Evolutionary conservation across 441 rosid species (phyloP).

Genomic region (Geranium incanum): DNA sequence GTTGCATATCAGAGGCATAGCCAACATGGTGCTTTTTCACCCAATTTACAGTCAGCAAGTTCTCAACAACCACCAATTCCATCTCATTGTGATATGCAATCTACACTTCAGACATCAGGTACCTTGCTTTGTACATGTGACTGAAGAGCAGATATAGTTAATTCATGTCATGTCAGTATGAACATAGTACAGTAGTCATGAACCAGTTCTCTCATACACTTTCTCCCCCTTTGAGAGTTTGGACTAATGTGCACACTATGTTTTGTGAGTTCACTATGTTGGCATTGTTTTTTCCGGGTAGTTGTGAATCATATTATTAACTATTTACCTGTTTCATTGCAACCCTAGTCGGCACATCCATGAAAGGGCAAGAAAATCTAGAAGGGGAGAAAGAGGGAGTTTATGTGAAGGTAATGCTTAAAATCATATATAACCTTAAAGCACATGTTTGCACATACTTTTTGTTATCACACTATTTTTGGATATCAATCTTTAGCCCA

Average conservation of each 20-base stretch:
- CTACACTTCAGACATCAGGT: slow-evolving; percentile 20
- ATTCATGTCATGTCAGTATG: not conserved
- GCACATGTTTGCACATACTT: not conserved
- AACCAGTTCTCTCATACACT: not conserved
- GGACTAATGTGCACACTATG: not conserved
- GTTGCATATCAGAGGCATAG: slow-evolving; percentile 18
- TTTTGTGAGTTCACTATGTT: not conserved
- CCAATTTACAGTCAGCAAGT: slow-evolving; percentile 16
- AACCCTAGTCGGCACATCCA: not conserved
- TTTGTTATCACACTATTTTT: not conserved
- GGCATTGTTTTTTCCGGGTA: not conserved
- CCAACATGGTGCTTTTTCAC: slow-evolving; percentile 17
- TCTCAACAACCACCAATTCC: slow-evolving; percentile 19
- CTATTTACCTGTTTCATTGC: not conserved
- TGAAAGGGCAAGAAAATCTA: slow-evolving; percentile 3
- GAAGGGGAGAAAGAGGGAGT: slow-evolving; percentile 1
- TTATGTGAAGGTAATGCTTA: slow-evolving; percentile 2
- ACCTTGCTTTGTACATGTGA: slow-evolving; percentile 18
- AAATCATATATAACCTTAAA: not conserved
- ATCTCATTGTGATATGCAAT: slow-evolving; percentile 19
- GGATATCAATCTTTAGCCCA: not conserved
- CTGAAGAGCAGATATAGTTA: not conserved
- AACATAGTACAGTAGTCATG: not conserved
- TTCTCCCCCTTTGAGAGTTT: not conserved
- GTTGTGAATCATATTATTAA: not conserved